These are phyloP conservation scores for Wallacemonas collosoma DNA, from an alignment of 208 protist species.

Conservation along the genomic window DNA sequence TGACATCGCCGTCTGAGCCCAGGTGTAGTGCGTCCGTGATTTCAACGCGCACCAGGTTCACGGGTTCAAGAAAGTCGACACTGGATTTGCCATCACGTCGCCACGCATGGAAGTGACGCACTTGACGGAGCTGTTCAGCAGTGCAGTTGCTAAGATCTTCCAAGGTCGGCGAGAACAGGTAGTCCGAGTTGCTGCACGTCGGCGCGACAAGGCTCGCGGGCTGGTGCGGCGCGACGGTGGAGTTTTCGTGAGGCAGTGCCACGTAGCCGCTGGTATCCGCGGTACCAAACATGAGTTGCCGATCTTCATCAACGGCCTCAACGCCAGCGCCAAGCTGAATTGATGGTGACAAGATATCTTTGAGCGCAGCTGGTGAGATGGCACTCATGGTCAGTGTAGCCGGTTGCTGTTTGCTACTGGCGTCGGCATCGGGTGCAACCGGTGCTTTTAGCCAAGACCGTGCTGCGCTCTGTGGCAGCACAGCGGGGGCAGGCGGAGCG, in stretches of 20 bases:
- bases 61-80: conserved; percentile 74
- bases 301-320: conserved; percentile 6
- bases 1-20: conserved; percentile 56
- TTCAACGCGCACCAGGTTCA: conserved; percentile 80
- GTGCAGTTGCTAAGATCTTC: conserved; percentile 41
- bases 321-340: conserved; percentile 38
- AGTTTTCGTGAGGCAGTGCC: neutral
- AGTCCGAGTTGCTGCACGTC: conserved; percentile 61
- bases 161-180: conserved; percentile 61
- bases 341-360: conserved; percentile 54
- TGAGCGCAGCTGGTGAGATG: conserved; percentile 59
- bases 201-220: conserved; percentile 30
- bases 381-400: conserved; percentile 48
- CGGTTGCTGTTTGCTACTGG: conserved; percentile 38
- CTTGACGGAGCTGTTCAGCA: conserved; percentile 51
- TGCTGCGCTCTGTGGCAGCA: conserved; percentile 29
- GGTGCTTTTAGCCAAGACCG: conserved; percentile 25
- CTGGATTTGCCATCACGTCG: conserved; percentile 65
- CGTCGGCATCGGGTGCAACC: conserved; percentile 13
- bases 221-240: neutral
- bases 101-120: conserved; percentile 56
- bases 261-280: conserved; percentile 15
- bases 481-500: conserved; percentile 20
- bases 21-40: conserved; percentile 61
- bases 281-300: conserved; percentile 13